Evolutionary conservation across 805 yeast species (phyloP).

Genomic region (Saccharomycopsis synnaedendra): DNA sequence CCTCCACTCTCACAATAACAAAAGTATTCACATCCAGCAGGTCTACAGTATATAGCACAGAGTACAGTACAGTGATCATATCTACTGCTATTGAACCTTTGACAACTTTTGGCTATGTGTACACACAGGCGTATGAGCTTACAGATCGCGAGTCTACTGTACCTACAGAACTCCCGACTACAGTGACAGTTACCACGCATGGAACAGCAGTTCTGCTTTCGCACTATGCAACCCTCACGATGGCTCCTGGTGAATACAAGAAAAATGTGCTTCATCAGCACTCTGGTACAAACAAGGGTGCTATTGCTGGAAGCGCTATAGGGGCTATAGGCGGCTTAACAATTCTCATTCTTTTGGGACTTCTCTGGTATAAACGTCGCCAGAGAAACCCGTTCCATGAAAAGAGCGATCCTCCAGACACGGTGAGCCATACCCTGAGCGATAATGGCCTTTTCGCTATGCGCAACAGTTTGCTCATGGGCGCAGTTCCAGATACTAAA

Average conservation of each 20-base stretch:
- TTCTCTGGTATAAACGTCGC: neutral
- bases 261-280: neutral
- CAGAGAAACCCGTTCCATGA: neutral
- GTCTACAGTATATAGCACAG: constrained; percentile 2
- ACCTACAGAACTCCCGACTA: constrained; percentile 9
- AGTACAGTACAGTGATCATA: constrained; percentile 1
- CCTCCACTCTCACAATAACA: constrained; percentile 5
- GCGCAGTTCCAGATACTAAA: neutral
- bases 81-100: neutral
- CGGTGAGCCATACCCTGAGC: constrained; percentile 1
- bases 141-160: constrained; percentile 7
- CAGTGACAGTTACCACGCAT: constrained; percentile 14
- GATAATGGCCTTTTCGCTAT: constrained; percentile 15
- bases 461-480: constrained; percentile 10
- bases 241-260: constrained; percentile 3
- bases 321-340: constrained; percentile 10
- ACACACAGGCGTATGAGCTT: constrained; percentile 15
- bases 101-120: constrained; percentile 15
- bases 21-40: neutral
- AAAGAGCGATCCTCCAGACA: neutral
- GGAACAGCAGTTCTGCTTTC: constrained; percentile 9
- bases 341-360: neutral
- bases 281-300: neutral
- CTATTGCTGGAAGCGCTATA: constrained; percentile 12
- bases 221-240: constrained; percentile 12